Percentiles rank a stretch among this genome's conserved stretches.
phyloP scores from a whole-genome alignment of 805 yeast species.

The Zygosaccharomyces pseudorouxii region DNA sequence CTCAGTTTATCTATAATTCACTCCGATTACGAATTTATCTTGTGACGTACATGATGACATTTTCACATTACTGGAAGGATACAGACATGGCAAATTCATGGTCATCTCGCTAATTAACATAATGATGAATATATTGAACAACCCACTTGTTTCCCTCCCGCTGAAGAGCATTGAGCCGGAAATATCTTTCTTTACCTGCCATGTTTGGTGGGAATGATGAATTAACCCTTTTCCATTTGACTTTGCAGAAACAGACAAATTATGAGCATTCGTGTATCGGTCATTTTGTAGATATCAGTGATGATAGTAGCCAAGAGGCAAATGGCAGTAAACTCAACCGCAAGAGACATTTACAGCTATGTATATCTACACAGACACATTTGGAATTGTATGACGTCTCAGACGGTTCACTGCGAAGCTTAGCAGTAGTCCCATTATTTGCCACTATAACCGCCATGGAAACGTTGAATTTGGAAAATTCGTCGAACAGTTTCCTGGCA shows the following conservation, averaged over 20 bases:
- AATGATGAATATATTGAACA: neutral
- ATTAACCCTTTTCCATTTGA: conserved; percentile 59
- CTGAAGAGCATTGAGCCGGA: neutral
- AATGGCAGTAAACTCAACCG: conserved; percentile 3
- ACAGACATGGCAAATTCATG: no score
- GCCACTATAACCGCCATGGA: conserved; percentile 53
- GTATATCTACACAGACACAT: conserved; percentile 33
- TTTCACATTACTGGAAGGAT: neutral
- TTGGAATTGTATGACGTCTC: conserved; percentile 40
- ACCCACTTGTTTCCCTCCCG: neutral
- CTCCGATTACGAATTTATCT: no score
- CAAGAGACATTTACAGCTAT: conserved; percentile 23
- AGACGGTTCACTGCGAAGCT: conserved; percentile 49
- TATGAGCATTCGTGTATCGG: conserved; percentile 59
- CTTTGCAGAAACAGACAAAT: conserved; percentile 58
- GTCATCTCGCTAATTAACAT: no score
- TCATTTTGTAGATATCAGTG: conserved; percentile 45
- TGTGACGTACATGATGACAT: neutral
- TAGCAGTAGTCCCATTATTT: conserved; percentile 47
- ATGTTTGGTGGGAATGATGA: conserved; percentile 22
- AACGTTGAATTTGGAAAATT: conserved; percentile 50
- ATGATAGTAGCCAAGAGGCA: neutral
- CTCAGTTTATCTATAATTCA: no score
- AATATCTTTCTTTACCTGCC: neutral
- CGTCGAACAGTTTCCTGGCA: conserved; percentile 53